phyloP scores from a whole-genome alignment of 768 basidiomycete genomes.

The Tricholoma saponaceum region DNA sequence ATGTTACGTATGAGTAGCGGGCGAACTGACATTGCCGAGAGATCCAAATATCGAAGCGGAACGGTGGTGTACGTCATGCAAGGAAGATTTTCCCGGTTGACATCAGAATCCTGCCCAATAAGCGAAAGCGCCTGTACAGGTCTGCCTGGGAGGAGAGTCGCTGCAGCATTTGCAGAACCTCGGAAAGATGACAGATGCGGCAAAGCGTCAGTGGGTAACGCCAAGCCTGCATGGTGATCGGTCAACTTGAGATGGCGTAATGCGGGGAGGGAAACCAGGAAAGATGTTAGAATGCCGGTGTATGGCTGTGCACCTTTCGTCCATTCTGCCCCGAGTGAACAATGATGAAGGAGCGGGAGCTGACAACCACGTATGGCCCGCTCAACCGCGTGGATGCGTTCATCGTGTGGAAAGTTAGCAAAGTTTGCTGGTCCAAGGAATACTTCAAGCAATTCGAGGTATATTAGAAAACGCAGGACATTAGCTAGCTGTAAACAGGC shows the following conservation, averaged over 20 bases:
- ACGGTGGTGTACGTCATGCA: conserved; percentile 43
- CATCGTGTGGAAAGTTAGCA: conserved; percentile 5
- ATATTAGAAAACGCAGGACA: conserved; percentile 30
- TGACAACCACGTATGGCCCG: conserved; percentile 34
- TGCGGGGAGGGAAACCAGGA: conserved; percentile 37
- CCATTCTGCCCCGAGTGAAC: conserved; percentile 44
- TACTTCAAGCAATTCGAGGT: conserved; percentile 54
- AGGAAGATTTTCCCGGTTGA: conserved; percentile 48
- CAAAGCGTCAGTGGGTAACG: conserved; percentile 39
- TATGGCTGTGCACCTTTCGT: conserved; percentile 39
- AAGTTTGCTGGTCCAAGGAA: conserved; percentile 44
- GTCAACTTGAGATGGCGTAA: conserved; percentile 44
- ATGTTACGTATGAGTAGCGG: conserved; percentile 53
- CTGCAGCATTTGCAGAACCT: conserved; percentile 56
- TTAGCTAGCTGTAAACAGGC: conserved; percentile 37
- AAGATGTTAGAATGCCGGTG: conserved; percentile 33
- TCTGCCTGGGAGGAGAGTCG: conserved; percentile 55
- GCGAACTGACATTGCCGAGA: conserved; percentile 56
- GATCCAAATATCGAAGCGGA: conserved; percentile 52
- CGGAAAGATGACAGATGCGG: conserved; percentile 52
- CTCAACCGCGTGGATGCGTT: conserved; percentile 41
- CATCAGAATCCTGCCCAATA: conserved; percentile 50
- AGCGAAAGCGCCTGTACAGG: conserved; percentile 55
- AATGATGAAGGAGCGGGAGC: conserved; percentile 37
- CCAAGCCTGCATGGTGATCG: conserved; percentile 40